These are phyloP conservation scores for Metarhizium rileyi DNA, from an alignment of 2,329 filamentous ascomycete species.

Conservation along the genomic window DNA sequence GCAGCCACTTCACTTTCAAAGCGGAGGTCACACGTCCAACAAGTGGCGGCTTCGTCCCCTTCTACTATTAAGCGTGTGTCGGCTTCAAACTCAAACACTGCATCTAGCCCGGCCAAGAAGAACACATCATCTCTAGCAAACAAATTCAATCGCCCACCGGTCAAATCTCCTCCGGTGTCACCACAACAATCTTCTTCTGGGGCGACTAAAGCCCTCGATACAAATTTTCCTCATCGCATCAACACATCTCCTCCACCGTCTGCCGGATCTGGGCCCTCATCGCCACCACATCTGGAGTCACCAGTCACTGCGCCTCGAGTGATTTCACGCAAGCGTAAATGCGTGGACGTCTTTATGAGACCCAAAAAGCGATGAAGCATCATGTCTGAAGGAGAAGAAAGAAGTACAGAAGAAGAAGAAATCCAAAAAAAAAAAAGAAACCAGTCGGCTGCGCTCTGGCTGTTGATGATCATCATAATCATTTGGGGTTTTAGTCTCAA, in stretches of 20 bases:
- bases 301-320: background rate
- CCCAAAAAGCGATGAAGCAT: conserved; percentile 28
- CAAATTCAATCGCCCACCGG: conserved; percentile 4
- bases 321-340: conserved; percentile 31
- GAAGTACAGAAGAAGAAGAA: background rate
- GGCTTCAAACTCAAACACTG: background rate
- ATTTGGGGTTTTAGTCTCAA: no score
- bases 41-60: background rate
- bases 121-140: conserved; percentile 5
- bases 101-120: conserved; percentile 1
- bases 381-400: no score
- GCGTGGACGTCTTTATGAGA: conserved; percentile 41
- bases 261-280: background rate
- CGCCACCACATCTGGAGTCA: conserved; percentile 1
- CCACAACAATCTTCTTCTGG: background rate
- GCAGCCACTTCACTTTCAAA: background rate
- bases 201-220: background rate
- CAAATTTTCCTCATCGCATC: background rate
- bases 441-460: background rate
- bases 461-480: background rate
- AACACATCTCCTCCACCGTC: background rate
- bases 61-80: background rate
- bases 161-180: background rate
- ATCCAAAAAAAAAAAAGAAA: background rate
- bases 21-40: background rate